A percentile compares a stretch with the other conserved stretches of the same genome.
Evolutionary conservation across 768 basidiomycete species (phyloP).

Genomic region (Tricholoma saponaceum): DNA sequence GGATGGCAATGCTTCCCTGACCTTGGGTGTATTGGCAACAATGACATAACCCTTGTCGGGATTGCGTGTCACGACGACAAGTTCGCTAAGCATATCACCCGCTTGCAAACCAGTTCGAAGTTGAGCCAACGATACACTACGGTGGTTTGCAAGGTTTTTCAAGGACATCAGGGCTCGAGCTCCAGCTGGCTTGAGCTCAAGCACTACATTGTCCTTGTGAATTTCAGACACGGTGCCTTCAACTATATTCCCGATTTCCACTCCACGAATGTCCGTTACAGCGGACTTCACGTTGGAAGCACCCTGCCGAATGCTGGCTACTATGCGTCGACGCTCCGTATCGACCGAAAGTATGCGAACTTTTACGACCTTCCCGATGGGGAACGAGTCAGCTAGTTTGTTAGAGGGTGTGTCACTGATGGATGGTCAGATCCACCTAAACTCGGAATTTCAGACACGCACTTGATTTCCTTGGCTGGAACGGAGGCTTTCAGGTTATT

Average conservation of each 20-base stretch:
- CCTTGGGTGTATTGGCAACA: conserved; percentile 69
- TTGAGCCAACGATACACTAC: conserved; percentile 60
- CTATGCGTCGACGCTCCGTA: conserved; percentile 54
- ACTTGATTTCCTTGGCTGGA: conserved; percentile 81
- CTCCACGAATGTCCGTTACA: conserved; percentile 59
- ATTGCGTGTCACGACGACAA: conserved; percentile 89
- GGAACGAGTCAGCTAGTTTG: conserved; percentile 61
- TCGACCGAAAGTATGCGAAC: conserved; percentile 74
- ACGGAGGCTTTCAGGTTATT: conserved; percentile 83
- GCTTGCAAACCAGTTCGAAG: conserved; percentile 57
- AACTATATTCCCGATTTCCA: conserved; percentile 75
- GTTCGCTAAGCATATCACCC: conserved; percentile 68
- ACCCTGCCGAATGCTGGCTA: conserved; percentile 87
- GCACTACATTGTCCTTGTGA: conserved; percentile 79
- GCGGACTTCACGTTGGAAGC: conserved; percentile 43
- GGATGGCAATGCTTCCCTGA: conserved; percentile 40
- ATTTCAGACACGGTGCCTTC: conserved; percentile 72
- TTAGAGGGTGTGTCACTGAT: conserved; percentile 60
- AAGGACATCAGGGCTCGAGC: conserved; percentile 83
- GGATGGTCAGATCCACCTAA: conserved; percentile 7
- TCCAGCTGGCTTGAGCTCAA: conserved; percentile 66
- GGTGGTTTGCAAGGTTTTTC: conserved; percentile 81
- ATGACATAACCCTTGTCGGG: conserved; percentile 83
- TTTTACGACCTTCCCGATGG: conserved; percentile 78
- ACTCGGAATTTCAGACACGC: conserved; percentile 13